These are phyloP conservation scores for Sistotremastrum suecicum DNA, from an alignment of 768 basidiomycete genomes.

Conservation along the genomic window DNA sequence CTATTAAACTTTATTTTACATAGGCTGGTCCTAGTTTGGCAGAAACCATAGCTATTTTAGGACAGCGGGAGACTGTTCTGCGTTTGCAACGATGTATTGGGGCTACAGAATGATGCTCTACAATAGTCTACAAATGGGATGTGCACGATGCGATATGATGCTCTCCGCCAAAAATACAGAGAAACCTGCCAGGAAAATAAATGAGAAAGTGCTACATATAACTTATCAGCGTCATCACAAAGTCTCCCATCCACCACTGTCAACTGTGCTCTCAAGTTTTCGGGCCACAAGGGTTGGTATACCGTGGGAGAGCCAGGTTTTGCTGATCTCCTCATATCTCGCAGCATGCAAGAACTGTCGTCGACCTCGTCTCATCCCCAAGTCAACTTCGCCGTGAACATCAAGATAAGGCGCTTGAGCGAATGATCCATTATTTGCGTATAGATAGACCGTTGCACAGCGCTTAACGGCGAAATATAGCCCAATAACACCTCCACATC, in stretches of 20 bases:
- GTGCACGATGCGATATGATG: too few species aligned
- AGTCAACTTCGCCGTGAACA: conserved; percentile 84
- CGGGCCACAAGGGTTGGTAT: conserved; percentile 85
- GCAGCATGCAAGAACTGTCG: conserved; percentile 76
- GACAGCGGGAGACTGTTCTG: conserved; percentile 13
- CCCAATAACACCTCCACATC: conserved; percentile 83
- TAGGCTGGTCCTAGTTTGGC: conserved; percentile 31
- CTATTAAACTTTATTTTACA: background rate
- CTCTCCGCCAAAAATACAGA: too few species aligned
- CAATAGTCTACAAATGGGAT: too few species aligned
- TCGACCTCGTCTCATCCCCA: conserved; percentile 82
- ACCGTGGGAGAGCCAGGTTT: conserved; percentile 79
- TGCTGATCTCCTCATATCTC: conserved; percentile 84
- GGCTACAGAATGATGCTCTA: too few species aligned
- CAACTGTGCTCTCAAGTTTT: conserved; percentile 73
- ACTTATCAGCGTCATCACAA: conserved; percentile 25
- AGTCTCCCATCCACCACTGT: conserved; percentile 90
- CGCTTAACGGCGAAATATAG: conserved; percentile 87
- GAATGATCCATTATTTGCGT: conserved; percentile 82
- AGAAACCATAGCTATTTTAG: conserved; percentile 25
- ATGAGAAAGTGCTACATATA: too few species aligned
- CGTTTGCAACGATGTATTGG: background rate
- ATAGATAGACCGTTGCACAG: conserved; percentile 80
- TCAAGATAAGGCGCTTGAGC: conserved; percentile 84
- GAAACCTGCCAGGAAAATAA: too few species aligned